Evolutionary conservation across 2,329 filamentous ascomycete species (phyloP), one percentile per base, ranked within the genome.

Genomic region (Talaromyces pinophilus): DNA sequence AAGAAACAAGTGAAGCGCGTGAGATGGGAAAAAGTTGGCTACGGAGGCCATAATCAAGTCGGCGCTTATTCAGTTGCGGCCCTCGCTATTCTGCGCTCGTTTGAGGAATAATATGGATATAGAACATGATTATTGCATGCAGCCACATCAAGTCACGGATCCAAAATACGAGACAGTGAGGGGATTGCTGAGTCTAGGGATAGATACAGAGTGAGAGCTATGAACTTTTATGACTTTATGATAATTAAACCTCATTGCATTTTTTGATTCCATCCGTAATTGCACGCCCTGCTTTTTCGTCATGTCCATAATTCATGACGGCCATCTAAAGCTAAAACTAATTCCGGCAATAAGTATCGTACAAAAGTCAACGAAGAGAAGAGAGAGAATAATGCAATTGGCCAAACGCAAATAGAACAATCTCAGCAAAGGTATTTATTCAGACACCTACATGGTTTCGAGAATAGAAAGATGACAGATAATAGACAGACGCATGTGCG

Each of bases 31-130:
- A 77, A 78, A 60, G 76, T 82, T 38, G 71, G 72, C 63, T 79
- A 81, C 63, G 81, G 81, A 61, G 81, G 81, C 77, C 79, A 81
- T 65, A 79, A 81, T 61, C 73, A 73, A n/a, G 74, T 81, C 54
- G 78, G 77, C 15, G 76, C 76, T n/a, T 78, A 76, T 42, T 78
- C 77, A 10, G 72, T 72, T 52, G 77, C 78, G 46, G 75, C 76
- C 15, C 65, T 81, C 44, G 75, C 79, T 8, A 75, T 80, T 42
- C 66, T 80, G 62, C 71, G 77, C 30, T 72, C 78, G 5, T 80
- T 81, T 60, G 76, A 79, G 55, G 68, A 73, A 62, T 78, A 65
- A n/a, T 0, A 44, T 19, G 22, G 15, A 28, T 35, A 10, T 44
- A 13, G 15, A 33, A n/a, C 17, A 38, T 22, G n/a, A 25, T 25